Percentiles rank a stretch among this genome's conserved stretches.
These are phyloP conservation scores for Trypanosoma melophagium DNA, from an alignment of 208 protist species.

Conservation along the genomic window DNA sequence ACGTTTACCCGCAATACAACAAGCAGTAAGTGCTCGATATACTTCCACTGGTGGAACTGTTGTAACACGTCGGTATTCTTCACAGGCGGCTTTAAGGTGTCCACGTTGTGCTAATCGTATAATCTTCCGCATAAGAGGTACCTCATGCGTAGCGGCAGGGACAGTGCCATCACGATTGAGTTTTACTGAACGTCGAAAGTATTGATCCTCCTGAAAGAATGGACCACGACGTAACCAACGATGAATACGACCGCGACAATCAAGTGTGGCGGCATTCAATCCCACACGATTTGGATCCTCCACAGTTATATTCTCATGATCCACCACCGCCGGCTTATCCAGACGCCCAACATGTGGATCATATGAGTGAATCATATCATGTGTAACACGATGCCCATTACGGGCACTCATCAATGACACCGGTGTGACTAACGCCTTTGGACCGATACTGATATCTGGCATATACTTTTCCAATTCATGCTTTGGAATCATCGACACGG, in stretches of 20 bases:
- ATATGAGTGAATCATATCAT: slow-evolving; percentile 90
- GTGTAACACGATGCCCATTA: slow-evolving; percentile 87
- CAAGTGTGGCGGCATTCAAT: slow-evolving; percentile 86
- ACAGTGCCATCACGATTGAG: slow-evolving; percentile 52
- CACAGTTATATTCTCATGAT: slow-evolving; percentile 86
- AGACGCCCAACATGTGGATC: slow-evolving; percentile 81
- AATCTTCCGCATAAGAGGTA: slow-evolving; percentile 76
- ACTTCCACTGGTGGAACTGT: slow-evolving; percentile 86
- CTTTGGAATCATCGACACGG: slow-evolving; percentile 81
- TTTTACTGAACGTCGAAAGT: slow-evolving; percentile 76
- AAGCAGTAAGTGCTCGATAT: slow-evolving; percentile 80
- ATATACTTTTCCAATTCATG: slow-evolving; percentile 90
- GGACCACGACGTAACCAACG: slow-evolving; percentile 87
- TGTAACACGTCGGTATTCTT: slow-evolving; percentile 86
- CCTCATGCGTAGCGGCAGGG: slow-evolving; percentile 61
- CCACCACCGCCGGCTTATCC: slow-evolving; percentile 72
- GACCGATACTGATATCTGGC: slow-evolving; percentile 85
- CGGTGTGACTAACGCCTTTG: slow-evolving; percentile 86
- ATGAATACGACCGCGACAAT: slow-evolving; percentile 85
- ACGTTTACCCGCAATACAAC: slow-evolving; percentile 69
- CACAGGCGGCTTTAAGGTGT: slow-evolving; percentile 84
- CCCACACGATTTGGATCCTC: slow-evolving; percentile 87
- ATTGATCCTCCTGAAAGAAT: slow-evolving; percentile 89
- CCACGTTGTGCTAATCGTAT: slow-evolving; percentile 67
- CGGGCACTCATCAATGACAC: slow-evolving; percentile 89